These are phyloP conservation scores for Nemania sp. DNA, from an alignment of 2,329 filamentous ascomycete genomes.

Conservation along the genomic window DNA sequence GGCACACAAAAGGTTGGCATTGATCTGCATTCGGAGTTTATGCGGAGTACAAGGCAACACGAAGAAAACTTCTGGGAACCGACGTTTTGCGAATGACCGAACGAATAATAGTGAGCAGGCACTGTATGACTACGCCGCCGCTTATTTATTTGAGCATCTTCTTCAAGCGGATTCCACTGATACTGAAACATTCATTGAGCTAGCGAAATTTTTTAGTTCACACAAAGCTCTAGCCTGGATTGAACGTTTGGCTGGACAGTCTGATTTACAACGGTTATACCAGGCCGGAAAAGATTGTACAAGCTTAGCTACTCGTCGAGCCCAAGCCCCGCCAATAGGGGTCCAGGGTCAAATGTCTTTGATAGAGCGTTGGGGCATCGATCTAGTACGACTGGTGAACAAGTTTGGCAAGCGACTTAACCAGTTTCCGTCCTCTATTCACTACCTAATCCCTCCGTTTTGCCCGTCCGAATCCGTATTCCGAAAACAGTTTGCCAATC, in stretches of 20 bases:
- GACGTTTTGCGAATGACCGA: not conserved
- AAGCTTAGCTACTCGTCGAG: conserved; percentile 15
- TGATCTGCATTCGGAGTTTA: conserved; percentile 34
- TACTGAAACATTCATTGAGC: conserved; percentile 19
- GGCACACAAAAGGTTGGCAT: conserved; percentile 32
- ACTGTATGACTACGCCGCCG: conserved; percentile 29
- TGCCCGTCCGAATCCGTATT: conserved; percentile 32
- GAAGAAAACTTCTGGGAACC: not conserved
- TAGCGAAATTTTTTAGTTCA: conserved; percentile 29
- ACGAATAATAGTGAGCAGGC: not conserved
- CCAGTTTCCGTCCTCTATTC: conserved; percentile 26
- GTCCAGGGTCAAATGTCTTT: conserved; percentile 16
- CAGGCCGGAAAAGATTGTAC: conserved; percentile 32
- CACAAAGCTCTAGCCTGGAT: conserved; percentile 30
- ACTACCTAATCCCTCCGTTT: conserved; percentile 33
- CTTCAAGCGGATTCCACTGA: conserved; percentile 13
- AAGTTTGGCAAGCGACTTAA: conserved; percentile 27
- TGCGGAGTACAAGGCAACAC: not conserved
- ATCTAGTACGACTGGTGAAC: conserved; percentile 30
- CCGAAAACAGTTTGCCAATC: conserved; percentile 24
- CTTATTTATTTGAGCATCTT: conserved; percentile 33
- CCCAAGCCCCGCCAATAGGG: conserved; percentile 12
- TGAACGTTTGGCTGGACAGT: conserved; percentile 23
- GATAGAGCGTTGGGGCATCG: conserved; percentile 31
- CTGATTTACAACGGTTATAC: conserved; percentile 28